phyloP scores from a whole-genome alignment of 1,284 basidiomycete genomes.

The Malassezia brasiliensis region DNA sequence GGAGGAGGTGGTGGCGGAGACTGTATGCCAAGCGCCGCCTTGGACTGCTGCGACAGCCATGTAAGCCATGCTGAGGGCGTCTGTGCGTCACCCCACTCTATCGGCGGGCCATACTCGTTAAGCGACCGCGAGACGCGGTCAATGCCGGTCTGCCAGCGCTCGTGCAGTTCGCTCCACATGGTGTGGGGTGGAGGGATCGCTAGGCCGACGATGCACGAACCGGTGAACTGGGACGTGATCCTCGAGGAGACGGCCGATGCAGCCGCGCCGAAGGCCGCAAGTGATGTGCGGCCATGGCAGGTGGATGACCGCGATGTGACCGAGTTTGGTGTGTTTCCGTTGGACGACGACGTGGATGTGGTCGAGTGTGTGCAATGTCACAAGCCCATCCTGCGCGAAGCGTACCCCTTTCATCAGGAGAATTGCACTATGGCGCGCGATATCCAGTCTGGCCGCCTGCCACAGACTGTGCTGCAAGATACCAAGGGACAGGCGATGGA shows the following conservation, averaged over 20 bases:
- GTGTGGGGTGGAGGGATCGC: not conserved
- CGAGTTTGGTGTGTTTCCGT: slow-evolving; percentile 37
- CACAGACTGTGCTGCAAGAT: slow-evolving; percentile 31
- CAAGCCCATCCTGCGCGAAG: slow-evolving; percentile 32
- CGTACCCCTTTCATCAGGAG: slow-evolving; percentile 28
- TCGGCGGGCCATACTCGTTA: slow-evolving; percentile 12
- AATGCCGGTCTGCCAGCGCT: not conserved
- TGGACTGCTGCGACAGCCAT: not conserved
- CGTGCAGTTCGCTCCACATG: not conserved
- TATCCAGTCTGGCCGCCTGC: slow-evolving; percentile 29
- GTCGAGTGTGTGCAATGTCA: slow-evolving; percentile 32
- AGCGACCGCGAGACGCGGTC: slow-evolving; percentile 1
- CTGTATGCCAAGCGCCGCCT: not conserved
- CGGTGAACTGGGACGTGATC: slow-evolving; percentile 13
- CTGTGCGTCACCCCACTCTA: not conserved
- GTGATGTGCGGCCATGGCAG: slow-evolving; percentile 24
- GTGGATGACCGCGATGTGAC: slow-evolving; percentile 38
- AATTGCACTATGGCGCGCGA: slow-evolving; percentile 34
- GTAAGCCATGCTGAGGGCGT: not conserved
- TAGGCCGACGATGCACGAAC: not conserved
- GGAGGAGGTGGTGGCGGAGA: slow-evolving; percentile 14
- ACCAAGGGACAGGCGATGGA: slow-evolving; percentile 1
- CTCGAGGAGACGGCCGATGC: slow-evolving; percentile 9
- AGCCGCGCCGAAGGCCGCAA: slow-evolving; percentile 10
- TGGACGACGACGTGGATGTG: slow-evolving; percentile 37